A percentile compares a stretch with the other conserved stretches of the same genome.
These are phyloP conservation scores for Nectriaceae sp. DNA, from an alignment of 2,329 filamentous ascomycete species.

Conservation along the genomic window DNA sequence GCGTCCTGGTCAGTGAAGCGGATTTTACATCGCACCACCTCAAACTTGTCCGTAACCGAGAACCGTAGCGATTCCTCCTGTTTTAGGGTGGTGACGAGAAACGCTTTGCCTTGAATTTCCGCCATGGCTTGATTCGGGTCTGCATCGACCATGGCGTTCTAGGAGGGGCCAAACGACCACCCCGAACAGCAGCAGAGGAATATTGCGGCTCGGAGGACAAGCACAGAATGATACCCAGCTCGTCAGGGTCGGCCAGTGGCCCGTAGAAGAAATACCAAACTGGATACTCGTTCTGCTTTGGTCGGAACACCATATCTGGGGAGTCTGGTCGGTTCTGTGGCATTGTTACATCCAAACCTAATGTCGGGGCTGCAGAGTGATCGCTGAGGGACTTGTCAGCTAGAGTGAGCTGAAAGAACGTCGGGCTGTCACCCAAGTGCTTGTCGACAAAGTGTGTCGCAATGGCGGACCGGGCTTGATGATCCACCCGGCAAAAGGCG, in stretches of 20 bases:
- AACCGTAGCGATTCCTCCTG: conserved; percentile 13
- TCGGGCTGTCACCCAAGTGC: not conserved
- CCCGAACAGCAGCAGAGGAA: not conserved
- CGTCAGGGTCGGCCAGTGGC: conserved; percentile 5
- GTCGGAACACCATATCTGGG: not conserved
- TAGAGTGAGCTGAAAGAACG: conserved; percentile 13
- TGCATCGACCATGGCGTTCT: conserved; percentile 9
- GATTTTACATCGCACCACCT: conserved; percentile 13
- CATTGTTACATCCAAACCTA: conserved; percentile 9
- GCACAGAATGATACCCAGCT: conserved; percentile 6
- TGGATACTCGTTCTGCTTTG: conserved; percentile 10
- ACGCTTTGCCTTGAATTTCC: conserved; percentile 5
- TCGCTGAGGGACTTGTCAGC: conserved; percentile 8
- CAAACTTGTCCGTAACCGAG: conserved; percentile 14
- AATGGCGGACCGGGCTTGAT: conserved; percentile 4
- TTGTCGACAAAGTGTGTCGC: conserved; percentile 7
- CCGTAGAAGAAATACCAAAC: conserved; percentile 15
- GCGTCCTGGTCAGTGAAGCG: conserved; percentile 3
- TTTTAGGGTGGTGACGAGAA: conserved; percentile 4
- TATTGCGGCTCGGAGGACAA: conserved; percentile 2
- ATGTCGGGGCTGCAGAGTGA: conserved; percentile 1
- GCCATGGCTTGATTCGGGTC: not conserved
- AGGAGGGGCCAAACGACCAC: conserved; percentile 7
- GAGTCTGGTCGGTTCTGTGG: conserved; percentile 10
- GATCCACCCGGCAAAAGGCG: conserved; percentile 11